Evolutionary conservation across 108 stramenopile species (phyloP), one percentile per base, ranked within the genome.

Genomic region (Stephanodiscus minutulus): DNA sequence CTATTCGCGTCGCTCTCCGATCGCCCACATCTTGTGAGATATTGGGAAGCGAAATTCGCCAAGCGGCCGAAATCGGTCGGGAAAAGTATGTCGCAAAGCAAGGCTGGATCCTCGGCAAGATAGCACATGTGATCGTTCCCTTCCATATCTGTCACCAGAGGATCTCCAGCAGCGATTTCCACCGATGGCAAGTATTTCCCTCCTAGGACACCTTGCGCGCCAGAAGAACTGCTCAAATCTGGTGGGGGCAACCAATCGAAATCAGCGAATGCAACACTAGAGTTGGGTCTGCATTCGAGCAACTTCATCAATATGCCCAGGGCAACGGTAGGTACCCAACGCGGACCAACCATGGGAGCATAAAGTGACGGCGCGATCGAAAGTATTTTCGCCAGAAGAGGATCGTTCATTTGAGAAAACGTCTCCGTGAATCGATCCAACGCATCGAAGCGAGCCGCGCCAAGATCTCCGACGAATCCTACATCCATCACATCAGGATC

Each of bases 291-390:
- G 20, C 83, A 75, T 44, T 84, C 47, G 55, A 74, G 71, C 11
- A 87, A 39, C 48, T 84, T 79, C 28, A 77, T 56, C 50, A 94
- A 36, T 8, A 91, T 66, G 7, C 88, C 87, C 31, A 83, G 80
- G 20, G 90, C 93, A 12, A 94, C 88, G 25, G 89, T 68, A 1
- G 93, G 93, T 11, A 94, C 64, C 93, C 93, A 94, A 12, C 64
- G 65, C 1, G 87, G 77, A 9, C 66, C 52, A n/a, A 55, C 53
- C 36, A 33, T 58, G 8, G 67, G 72, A 64, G 54, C 33, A 29
- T 68, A 73, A 37, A 69, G 15, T 29, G 27, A 55, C 18, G 87
- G 88, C 24, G 82, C 83, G 22, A 66, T 44, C 50, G 80, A 53
- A 44, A 93, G 61, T 35, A 88, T 74, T n/a, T 55, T 54, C 37